Evolutionary conservation across 768 basidiomycete genomes (phyloP).

Genomic region (Scleroderma bovista): DNA sequence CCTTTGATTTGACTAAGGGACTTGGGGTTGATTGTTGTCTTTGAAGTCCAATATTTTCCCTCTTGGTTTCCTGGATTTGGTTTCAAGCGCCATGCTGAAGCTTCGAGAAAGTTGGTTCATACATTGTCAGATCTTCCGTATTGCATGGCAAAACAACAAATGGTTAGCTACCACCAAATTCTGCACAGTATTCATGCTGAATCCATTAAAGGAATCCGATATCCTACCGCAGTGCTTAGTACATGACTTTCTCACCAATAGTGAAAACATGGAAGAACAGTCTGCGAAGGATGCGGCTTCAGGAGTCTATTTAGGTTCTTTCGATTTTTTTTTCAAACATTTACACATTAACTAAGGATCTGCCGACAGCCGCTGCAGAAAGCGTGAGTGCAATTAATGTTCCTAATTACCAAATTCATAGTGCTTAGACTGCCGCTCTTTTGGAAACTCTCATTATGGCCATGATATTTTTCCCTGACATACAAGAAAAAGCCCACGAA

Average conservation of each 20-base stretch:
- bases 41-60: slow-evolving; percentile 2
- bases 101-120: background rate
- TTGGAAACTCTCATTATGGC: slow-evolving; percentile 1
- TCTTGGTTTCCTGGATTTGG: slow-evolving; percentile 9
- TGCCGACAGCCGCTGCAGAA: background rate
- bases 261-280: background rate
- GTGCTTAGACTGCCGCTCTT: slow-evolving; percentile 1
- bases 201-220: background rate
- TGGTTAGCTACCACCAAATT: background rate
- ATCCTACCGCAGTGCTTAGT: background rate
- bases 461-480: slow-evolving; percentile 5
- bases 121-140: slow-evolving; percentile 3
- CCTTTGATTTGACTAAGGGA: too few relatives aligned
- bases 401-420: background rate
- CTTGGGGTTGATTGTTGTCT: too few relatives aligned
- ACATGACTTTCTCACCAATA: background rate
- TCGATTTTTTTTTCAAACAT: background rate
- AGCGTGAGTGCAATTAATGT: background rate
- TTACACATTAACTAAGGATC: background rate
- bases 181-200: background rate
- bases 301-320: slow-evolving; percentile 2
- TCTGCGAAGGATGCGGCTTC: background rate
- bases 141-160: slow-evolving; percentile 1
- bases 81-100: slow-evolving; percentile 5
- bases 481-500: slow-evolving; percentile 4